These are phyloP conservation scores for Dunaliella primolecta DNA, from an alignment of 139 green algal species.

Conservation along the genomic window DNA sequence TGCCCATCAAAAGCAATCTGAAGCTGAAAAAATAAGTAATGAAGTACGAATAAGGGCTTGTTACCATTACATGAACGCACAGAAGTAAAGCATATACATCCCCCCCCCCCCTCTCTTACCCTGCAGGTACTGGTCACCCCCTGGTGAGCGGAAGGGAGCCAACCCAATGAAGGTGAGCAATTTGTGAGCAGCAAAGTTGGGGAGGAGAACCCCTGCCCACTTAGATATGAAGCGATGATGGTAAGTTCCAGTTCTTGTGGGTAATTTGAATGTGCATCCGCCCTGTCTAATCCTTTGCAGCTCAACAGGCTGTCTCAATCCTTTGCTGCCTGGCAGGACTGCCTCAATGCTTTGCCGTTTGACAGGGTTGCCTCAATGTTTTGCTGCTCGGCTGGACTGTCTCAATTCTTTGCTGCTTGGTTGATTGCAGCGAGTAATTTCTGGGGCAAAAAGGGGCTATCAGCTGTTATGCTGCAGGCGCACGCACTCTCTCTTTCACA, in stretches of 20 bases:
- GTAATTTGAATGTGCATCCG: too few relatives aligned
- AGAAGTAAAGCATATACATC: too few relatives aligned
- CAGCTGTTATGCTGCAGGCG: background rate
- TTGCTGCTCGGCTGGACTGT: too few relatives aligned
- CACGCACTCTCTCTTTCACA: background rate
- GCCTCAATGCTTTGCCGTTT: too few relatives aligned
- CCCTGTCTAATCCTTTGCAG: too few relatives aligned
- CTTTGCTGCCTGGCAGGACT: too few relatives aligned
- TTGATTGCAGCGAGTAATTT: too few relatives aligned
- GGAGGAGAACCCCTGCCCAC: background rate
- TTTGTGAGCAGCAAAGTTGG: too few relatives aligned
- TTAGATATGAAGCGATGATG: background rate
- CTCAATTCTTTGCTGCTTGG: too few relatives aligned
- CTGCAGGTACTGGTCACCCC: constrained; percentile 25
- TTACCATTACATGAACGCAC: background rate
- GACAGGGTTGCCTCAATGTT: too few relatives aligned
- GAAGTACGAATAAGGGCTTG: background rate
- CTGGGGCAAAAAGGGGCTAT: too few relatives aligned
- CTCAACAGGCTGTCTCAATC: too few relatives aligned
- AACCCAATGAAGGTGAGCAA: constrained; percentile 34
- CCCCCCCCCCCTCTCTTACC: background rate
- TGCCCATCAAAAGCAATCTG: background rate
- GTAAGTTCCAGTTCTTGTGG: background rate
- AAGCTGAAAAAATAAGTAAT: background rate
- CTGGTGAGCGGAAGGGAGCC: constrained; percentile 16